phyloP scores from a whole-genome alignment of 352 stramenopile species.

The Phytophthora meadii region DNA sequence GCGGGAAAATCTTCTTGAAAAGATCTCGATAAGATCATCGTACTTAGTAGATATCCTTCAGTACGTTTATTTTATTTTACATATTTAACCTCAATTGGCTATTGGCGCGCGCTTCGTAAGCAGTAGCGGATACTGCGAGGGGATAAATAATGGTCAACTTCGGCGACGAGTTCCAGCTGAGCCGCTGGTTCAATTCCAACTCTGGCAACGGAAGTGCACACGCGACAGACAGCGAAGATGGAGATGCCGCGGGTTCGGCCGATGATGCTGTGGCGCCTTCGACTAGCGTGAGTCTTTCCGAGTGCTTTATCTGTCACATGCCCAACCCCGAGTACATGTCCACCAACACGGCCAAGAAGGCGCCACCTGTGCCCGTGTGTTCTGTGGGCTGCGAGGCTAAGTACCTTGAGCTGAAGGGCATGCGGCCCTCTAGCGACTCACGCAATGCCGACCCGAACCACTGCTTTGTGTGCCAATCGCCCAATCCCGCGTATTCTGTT shows the following conservation, averaged over 20 bases:
- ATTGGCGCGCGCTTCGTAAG: constrained; percentile 25
- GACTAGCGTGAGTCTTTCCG: constrained; percentile 29
- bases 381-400: constrained; percentile 60
- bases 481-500: constrained; percentile 72
- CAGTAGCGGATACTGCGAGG: not conserved
- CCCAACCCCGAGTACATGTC: constrained; percentile 74
- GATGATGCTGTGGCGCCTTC: constrained; percentile 31
- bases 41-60: constrained; percentile 29
- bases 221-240: constrained; percentile 50
- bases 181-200: constrained; percentile 73
- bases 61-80: not conserved
- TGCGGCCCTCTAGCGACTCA: constrained; percentile 41
- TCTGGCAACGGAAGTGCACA: constrained; percentile 39
- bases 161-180: constrained; percentile 76
- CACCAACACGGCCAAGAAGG: constrained; percentile 61
- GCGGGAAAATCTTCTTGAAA: constrained; percentile 1
- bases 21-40: constrained; percentile 41
- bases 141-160: constrained; percentile 42
- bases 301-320: constrained; percentile 68
- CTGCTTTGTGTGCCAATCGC: constrained; percentile 71
- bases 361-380: constrained; percentile 65
- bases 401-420: constrained; percentile 62
- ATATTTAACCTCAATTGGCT: constrained; percentile 28
- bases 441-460: constrained; percentile 35
- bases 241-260: constrained; percentile 34